A percentile compares a stretch with the other conserved stretches of the same genome.
These are phyloP conservation scores for Ophiocordyceps camponoti-saundersi DNA, from an alignment of 2,329 filamentous ascomycete species.

Conservation along the genomic window DNA sequence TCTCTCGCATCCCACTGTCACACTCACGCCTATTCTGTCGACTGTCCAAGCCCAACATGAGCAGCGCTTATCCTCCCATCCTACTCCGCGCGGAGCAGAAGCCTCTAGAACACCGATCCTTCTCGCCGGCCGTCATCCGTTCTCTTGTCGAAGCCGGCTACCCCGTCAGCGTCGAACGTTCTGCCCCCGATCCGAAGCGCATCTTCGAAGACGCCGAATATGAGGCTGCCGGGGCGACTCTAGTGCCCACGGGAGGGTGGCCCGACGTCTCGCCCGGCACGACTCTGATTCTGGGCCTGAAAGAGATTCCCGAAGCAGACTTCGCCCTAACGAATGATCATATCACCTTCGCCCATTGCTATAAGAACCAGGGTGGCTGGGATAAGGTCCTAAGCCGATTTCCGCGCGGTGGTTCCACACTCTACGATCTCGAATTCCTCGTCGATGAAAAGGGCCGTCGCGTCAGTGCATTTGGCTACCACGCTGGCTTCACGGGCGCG, in stretches of 20 bases:
- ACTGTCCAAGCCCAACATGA: conserved; percentile 7
- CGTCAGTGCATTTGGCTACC: conserved; percentile 57
- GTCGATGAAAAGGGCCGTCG: conserved; percentile 53
- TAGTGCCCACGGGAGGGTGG: conserved; percentile 54
- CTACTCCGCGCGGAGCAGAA: conserved; percentile 44
- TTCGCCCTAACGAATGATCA: conserved; percentile 21
- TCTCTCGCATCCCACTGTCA: not conserved
- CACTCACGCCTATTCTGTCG: not conserved
- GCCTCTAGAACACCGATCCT: conserved; percentile 36
- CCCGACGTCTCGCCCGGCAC: conserved; percentile 44
- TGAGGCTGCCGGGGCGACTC: conserved; percentile 41
- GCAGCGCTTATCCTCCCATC: conserved; percentile 15
- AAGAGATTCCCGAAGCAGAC: conserved; percentile 62
- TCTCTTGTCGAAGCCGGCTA: conserved; percentile 51
- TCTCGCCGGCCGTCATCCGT: conserved; percentile 27
- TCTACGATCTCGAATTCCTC: conserved; percentile 81
- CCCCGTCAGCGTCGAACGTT: conserved; percentile 47
- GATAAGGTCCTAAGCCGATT: conserved; percentile 65
- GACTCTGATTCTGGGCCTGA: conserved; percentile 56
- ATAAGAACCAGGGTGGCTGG: conserved; percentile 67
- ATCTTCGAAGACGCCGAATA: conserved; percentile 49
- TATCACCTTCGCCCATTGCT: conserved; percentile 58
- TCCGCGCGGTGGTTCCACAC: conserved; percentile 37
- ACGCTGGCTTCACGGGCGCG: conserved; percentile 60
- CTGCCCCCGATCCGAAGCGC: conserved; percentile 26